Base-by-base conservation (phyloP, 2,329 filamentous ascomycete genomes). In the Pseudogymnoascus destructans region DNA sequence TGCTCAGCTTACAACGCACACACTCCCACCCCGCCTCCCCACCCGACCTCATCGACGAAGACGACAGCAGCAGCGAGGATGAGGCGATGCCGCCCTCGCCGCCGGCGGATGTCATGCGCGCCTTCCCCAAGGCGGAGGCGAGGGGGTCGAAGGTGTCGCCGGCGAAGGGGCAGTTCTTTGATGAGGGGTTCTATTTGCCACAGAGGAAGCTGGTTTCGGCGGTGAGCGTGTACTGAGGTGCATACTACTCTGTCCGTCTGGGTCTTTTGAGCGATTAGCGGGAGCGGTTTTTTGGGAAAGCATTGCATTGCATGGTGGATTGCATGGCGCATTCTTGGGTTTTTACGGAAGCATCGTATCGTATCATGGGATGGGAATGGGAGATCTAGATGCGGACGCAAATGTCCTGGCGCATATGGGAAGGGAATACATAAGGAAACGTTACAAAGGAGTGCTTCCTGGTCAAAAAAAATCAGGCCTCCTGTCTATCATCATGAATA, bases 1-100 rank as follows among this genome's bases (percentile, higher is more conserved):
- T 82, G 60, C 79, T 89, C 58, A 77, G 79, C 61, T 79, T 90
- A 60, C 86, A 84, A 58, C 82, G 85, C 66, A 85, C 84, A 61
- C 76, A 76, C 23, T 89, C 85, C 5, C 84, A 84, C 72, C 75
- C 76, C 7, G 59, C 72, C 66, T 81, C 82, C 57, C 77, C 86
- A 57, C 86, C 86, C 7, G 86, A 88, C 69, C 80, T 89, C 59
- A 78, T 84, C 64, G 76, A 81, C 62, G 86, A 89, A 68, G 80
- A 79, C 61, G 85, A 85, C 62, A 73, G 77, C 57, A 83, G 81
- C 1, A 84, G 82, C 59, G 86, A 89, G 65, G 86, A 90, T 72
- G 84, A 87, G 64, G 73, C 77, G 54, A 75, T 88, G 81, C 87
- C 87, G 6, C 85, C 84, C 17, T 68, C 68, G 30, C 68, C 68